Conservation (phyloP, 1,284 basidiomycete species). For the Pyrrhoderma noxium region DNA sequence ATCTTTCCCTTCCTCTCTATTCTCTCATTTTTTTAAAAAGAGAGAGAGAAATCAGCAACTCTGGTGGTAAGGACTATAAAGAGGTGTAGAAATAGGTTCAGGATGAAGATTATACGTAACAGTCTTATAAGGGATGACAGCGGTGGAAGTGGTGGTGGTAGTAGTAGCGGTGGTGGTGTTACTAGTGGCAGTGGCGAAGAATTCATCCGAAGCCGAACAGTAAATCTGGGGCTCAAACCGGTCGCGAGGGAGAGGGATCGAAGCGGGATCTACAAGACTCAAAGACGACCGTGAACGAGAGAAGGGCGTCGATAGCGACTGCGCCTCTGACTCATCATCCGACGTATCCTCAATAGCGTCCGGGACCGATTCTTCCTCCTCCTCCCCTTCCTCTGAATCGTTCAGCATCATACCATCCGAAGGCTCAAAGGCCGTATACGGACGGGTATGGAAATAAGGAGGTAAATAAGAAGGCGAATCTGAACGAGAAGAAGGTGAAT, state of each 20-base stretch:
- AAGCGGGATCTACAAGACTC: slow-evolving; percentile 42
- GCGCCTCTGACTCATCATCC: slow-evolving; percentile 62
- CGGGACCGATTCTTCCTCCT: slow-evolving; percentile 47
- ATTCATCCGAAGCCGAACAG: slow-evolving; percentile 45
- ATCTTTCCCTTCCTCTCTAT: no score
- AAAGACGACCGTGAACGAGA: slow-evolving; percentile 36
- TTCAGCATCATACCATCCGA: not conserved
- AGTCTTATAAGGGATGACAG: slow-evolving; percentile 57
- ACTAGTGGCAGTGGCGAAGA: no score
- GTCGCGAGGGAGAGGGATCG: slow-evolving; percentile 43
- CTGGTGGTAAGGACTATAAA: slow-evolving; percentile 38
- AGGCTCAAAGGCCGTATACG: no score
- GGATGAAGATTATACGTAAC: slow-evolving; percentile 35
- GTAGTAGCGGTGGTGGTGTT: no score
- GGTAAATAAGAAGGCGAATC: slow-evolving; percentile 19
- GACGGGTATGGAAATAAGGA: slow-evolving; percentile 18
- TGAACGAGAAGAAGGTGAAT: slow-evolving; percentile 49
- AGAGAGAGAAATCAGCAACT: slow-evolving; percentile 45
- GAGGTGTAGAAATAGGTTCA: slow-evolving; percentile 34
- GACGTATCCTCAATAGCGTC: slow-evolving; percentile 77
- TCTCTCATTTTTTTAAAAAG: no score
- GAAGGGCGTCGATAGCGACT: slow-evolving; percentile 52
- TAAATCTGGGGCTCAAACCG: slow-evolving; percentile 51
- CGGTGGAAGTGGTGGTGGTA: slow-evolving; percentile 39
- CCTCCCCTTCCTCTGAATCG: slow-evolving; percentile 46